phyloP scores from a whole-genome alignment of 257 asterid species.

The Verbascum thapsus region DNA sequence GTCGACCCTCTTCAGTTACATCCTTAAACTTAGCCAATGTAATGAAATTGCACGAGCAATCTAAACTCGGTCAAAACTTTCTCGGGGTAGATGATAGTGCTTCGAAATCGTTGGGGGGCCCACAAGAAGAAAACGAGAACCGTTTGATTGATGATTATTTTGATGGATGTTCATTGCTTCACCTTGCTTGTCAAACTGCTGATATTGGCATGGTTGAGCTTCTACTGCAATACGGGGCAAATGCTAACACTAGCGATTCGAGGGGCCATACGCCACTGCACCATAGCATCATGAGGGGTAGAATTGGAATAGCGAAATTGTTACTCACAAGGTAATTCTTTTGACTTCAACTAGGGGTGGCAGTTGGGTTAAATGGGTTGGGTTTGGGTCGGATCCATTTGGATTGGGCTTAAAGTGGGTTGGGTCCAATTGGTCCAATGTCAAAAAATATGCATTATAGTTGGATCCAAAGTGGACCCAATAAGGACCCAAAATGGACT shows the following conservation, averaged over 20 bases:
- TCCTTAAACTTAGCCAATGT: conserved; percentile 43
- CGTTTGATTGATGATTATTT: conserved; percentile 41
- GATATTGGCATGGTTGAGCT: conserved; percentile 91
- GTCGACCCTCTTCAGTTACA: conserved; percentile 47
- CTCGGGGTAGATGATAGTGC: conserved; percentile 41
- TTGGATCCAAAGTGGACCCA: too few relatives aligned
- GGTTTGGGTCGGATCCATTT: too few relatives aligned
- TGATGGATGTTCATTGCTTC: conserved; percentile 83
- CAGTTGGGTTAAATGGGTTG: too few relatives aligned
- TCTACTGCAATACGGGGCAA: conserved; percentile 86
- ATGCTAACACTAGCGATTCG: conserved; percentile 56
- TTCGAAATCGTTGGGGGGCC: conserved; percentile 39
- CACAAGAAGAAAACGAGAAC: conserved; percentile 41
- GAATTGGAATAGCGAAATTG: conserved; percentile 62
- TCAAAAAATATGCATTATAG: too few relatives aligned
- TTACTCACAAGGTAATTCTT: conserved; percentile 64
- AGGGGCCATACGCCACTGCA: conserved; percentile 84
- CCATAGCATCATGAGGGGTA: conserved; percentile 70
- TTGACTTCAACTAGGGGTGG: conserved; percentile 1
- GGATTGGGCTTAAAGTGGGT: too few relatives aligned
- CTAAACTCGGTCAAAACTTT: conserved; percentile 36
- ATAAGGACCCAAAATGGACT: too few relatives aligned
- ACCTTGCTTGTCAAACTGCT: conserved; percentile 88
- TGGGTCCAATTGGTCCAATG: too few relatives aligned
- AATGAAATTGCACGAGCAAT: conserved; percentile 41